phyloP scores from a whole-genome alignment of 148 eudicot genomes.

The Rhododendron kiyosumense region DNA sequence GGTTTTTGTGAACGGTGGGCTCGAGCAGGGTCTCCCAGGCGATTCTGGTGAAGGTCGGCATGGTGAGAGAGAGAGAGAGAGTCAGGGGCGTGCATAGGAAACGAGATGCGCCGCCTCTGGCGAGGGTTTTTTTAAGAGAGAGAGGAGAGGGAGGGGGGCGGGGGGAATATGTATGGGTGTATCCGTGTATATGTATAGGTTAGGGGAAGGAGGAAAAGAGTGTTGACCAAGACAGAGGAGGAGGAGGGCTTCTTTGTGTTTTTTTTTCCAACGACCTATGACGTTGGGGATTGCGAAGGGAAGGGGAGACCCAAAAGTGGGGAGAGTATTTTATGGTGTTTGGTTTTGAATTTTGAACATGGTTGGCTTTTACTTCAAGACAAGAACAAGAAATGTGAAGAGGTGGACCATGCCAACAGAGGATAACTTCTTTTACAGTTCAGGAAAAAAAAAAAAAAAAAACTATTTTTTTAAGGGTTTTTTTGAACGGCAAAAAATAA shows the following conservation, averaged over 20 bases:
- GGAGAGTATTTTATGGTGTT: background rate
- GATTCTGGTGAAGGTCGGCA: slow-evolving; percentile 35
- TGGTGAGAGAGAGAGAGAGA: background rate
- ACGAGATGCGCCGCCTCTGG: background rate
- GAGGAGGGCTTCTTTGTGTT: background rate
- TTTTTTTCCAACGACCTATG: background rate
- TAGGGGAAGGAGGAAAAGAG: background rate
- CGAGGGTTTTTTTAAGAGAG: slow-evolving; percentile 4
- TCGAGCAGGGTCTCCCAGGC: slow-evolving; percentile 30
- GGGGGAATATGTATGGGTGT: background rate
- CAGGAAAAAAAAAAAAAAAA: no score
- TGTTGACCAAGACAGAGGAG: background rate
- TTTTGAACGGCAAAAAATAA: no score
- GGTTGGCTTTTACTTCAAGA: background rate
- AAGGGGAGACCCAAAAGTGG: background rate
- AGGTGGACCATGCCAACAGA: no score
- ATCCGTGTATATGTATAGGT: background rate
- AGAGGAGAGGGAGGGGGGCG: background rate
- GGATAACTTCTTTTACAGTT: no score
- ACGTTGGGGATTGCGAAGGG: background rate
- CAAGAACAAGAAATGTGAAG: no score
- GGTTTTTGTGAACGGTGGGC: slow-evolving; percentile 2
- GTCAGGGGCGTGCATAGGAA: no score
- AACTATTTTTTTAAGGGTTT: no score
- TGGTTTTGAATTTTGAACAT: background rate